Evolutionary conservation across 1,139 yeast species (phyloP).

Genomic region (Blastobotrys elegans): DNA sequence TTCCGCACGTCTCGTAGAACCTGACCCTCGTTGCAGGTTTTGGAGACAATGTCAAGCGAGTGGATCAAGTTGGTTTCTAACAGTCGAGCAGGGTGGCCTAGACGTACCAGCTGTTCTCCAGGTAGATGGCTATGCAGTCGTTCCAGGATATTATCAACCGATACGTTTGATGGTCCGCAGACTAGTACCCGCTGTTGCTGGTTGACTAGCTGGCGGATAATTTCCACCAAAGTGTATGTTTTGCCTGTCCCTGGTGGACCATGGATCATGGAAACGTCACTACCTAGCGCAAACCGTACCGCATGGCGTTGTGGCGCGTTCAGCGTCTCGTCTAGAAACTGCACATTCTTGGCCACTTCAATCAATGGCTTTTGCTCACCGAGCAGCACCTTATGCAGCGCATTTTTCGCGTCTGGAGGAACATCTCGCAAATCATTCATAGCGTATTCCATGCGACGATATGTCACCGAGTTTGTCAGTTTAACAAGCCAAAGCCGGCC

Average conservation of each 20-base stretch:
- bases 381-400: slow-evolving; percentile 7
- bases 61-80: slow-evolving; percentile 59
- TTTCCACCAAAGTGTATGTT: slow-evolving; percentile 82
- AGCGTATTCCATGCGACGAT: slow-evolving; percentile 76
- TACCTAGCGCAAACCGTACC: slow-evolving; percentile 45
- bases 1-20: slow-evolving; percentile 61
- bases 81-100: slow-evolving; percentile 92
- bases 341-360: slow-evolving; percentile 19
- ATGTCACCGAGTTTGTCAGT: slow-evolving; percentile 37
- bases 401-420: slow-evolving; percentile 8
- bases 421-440: slow-evolving; percentile 43
- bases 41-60: slow-evolving; percentile 70
- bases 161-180: slow-evolving; percentile 94
- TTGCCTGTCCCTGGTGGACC: slow-evolving; percentile 84
- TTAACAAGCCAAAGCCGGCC: slow-evolving; percentile 38
- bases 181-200: slow-evolving; percentile 68
- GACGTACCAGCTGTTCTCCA: slow-evolving; percentile 57
- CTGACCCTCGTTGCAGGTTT: slow-evolving; percentile 55
- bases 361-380: slow-evolving; percentile 10
- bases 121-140: slow-evolving; percentile 52
- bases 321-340: slow-evolving; percentile 48
- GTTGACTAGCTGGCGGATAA: slow-evolving; percentile 65
- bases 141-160: slow-evolving; percentile 88
- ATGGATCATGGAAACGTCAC: slow-evolving; percentile 55
- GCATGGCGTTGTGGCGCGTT: slow-evolving; percentile 74